These are phyloP conservation scores for Fusarium praegraminearum DNA, from an alignment of 2,329 filamentous ascomycete species.

Conservation along the genomic window DNA sequence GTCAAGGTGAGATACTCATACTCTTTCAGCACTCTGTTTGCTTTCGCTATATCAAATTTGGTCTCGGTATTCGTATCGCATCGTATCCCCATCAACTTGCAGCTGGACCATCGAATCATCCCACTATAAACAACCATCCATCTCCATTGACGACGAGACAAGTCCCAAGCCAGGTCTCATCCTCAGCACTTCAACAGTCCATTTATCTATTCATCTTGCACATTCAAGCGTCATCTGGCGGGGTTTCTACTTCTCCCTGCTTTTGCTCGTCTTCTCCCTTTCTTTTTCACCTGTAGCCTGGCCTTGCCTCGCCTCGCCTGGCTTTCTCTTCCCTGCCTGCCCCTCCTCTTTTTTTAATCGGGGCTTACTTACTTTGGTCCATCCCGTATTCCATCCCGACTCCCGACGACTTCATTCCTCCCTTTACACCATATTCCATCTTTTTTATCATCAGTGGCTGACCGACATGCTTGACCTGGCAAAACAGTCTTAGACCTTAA, in stretches of 20 bases:
- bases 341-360: slow-evolving; percentile 46
- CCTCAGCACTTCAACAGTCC: background rate
- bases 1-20: slow-evolving; percentile 22
- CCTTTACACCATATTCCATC: slow-evolving; percentile 37
- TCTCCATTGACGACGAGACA: slow-evolving; percentile 42
- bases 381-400: slow-evolving; percentile 41
- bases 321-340: slow-evolving; percentile 35
- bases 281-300: slow-evolving; percentile 9
- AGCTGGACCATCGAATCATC: slow-evolving; percentile 19
- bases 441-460: slow-evolving; percentile 39
- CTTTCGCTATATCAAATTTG: slow-evolving; percentile 7
- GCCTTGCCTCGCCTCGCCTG: slow-evolving; percentile 9
- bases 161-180: slow-evolving; percentile 24
- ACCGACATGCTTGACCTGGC: slow-evolving; percentile 37
- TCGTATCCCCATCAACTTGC: slow-evolving; percentile 34
- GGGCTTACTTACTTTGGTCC: slow-evolving; percentile 37
- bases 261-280: slow-evolving; percentile 33
- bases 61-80: slow-evolving; percentile 25
- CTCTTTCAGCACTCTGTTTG: background rate
- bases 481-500: slow-evolving; percentile 47
- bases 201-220: slow-evolving; percentile 20
- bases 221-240: slow-evolving; percentile 23
- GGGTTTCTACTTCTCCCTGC: slow-evolving; percentile 26
- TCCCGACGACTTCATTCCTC: slow-evolving; percentile 42
- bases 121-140: slow-evolving; percentile 25